Evolutionary conservation across 192 early-diverging fungal genomes (phyloP), one percentile per base, ranked within the genome.

Genomic region (Coemansia sp.): DNA sequence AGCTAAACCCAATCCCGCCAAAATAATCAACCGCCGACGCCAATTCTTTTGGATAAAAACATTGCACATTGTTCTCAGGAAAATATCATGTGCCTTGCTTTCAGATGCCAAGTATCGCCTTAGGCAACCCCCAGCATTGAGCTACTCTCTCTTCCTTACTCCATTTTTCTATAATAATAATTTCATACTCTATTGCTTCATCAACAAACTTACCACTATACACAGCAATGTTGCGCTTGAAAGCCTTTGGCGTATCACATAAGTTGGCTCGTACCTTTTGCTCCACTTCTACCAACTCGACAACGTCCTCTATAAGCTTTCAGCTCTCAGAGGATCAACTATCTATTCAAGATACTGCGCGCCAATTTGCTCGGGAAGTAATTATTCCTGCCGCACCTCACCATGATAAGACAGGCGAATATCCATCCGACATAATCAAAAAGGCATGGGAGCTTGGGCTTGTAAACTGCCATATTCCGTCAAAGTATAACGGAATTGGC

Each of bases 381-480:
- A 92, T 97, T 64, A 93, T 88, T 53, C 95, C 95, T 21, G 82
- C 90, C 18, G 95, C 95, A 7, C 93, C 93, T 6, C 88, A 98
- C 74, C 93, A 96, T 72, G 95, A 98, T 73, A 81, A 86, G 56
- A 96, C 93, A 18, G 95, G 95, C 54, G 92, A 96, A 74, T 98
- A 96, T 76, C 95, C 95, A 10, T 75, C 65, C 48, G 89, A 92
- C 21, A 78, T 92, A 54, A 89, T 93, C 76, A 88, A 88, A 74
- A 87, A 90, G 79, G 92, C 91, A 5, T 97, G 95, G 95, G 94
- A 97, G 63, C 83, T 93, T 56, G 95, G 95, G 28, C 82, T 97
- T 23, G 85, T 94, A 69, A 97, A 97, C 83, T 88, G 88, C 6
- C 94, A 98, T 74, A 85, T 98, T 44, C 93, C 94, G 30, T 65